These are phyloP conservation scores for Lotus japonicus DNA, from an alignment of 306 rosid genomes.

Conservation along the genomic window DNA sequence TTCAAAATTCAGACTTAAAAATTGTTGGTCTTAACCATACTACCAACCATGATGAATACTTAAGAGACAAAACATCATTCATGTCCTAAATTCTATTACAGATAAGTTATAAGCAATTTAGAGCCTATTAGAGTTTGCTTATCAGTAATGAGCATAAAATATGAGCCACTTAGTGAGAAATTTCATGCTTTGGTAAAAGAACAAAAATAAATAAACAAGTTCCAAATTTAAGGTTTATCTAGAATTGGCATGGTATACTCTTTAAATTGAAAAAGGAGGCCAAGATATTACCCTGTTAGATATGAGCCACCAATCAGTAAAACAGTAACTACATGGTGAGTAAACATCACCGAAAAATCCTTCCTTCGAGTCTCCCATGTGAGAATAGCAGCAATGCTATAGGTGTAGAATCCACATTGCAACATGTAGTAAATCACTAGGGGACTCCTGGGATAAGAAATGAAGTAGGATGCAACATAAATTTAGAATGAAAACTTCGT, in stretches of 20 bases:
- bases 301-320: constrained; percentile 70
- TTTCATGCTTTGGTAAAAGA: background rate
- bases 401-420: constrained; percentile 89
- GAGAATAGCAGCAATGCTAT: constrained; percentile 85
- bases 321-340: constrained; percentile 88
- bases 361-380: constrained; percentile 95
- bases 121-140: background rate
- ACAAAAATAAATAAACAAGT: constrained; percentile 3
- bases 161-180: background rate
- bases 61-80: background rate
- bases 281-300: constrained; percentile 54
- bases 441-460: constrained; percentile 54
- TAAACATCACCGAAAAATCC: constrained; percentile 94
- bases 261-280: background rate
- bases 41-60: background rate
- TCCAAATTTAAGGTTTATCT: constrained; percentile 11
- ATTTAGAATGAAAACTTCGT: background rate
- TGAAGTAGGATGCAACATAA: constrained; percentile 24
- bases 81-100: background rate
- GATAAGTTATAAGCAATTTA: background rate
- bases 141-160: constrained; percentile 7
- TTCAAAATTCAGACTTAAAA: background rate
- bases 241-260: background rate
- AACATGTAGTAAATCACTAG: constrained; percentile 72
- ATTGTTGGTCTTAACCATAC: constrained; percentile 3